Conservation (phyloP, 2,329 filamentous ascomycete species). For the Ophiosphaerella korrae region DNA sequence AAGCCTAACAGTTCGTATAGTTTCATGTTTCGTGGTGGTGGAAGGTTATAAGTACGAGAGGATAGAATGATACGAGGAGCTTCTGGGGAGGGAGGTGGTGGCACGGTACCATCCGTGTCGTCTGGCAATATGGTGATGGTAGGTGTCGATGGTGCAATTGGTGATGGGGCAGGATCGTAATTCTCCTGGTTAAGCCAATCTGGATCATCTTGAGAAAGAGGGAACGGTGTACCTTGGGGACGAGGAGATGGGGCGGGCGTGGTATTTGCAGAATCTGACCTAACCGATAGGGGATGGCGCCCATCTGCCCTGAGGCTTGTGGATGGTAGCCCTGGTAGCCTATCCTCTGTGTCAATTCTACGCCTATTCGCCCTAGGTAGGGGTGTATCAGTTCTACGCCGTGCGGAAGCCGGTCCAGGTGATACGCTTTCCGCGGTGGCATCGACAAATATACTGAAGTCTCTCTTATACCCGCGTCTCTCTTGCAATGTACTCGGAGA, state of each 20-base stretch:
- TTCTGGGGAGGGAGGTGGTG: constrained; percentile 1
- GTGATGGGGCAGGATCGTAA: constrained; percentile 6
- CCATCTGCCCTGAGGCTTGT: constrained; percentile 13
- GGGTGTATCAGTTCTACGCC: constrained; percentile 3
- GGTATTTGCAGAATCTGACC: constrained; percentile 8
- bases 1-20: constrained; percentile 27
- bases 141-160: constrained; percentile 3
- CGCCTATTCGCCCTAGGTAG: too few relatives aligned
- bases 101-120: not conserved
- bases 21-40: constrained; percentile 14
- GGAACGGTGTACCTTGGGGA: constrained; percentile 14
- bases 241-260: constrained; percentile 16
- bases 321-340: not conserved
- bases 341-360: not conserved
- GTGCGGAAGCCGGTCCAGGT: constrained; percentile 7
- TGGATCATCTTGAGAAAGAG: constrained; percentile 12
- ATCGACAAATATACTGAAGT: constrained; percentile 23
- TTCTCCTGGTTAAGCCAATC: constrained; percentile 27
- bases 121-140: constrained; percentile 2
- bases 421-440: not conserved
- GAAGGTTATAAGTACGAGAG: not conserved
- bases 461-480: constrained; percentile 13
- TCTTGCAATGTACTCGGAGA: not conserved
- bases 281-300: constrained; percentile 13
- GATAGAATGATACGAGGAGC: not conserved